Base-by-base conservation (phyloP, 768 basidiomycete species). In the Paxillus involutus region DNA sequence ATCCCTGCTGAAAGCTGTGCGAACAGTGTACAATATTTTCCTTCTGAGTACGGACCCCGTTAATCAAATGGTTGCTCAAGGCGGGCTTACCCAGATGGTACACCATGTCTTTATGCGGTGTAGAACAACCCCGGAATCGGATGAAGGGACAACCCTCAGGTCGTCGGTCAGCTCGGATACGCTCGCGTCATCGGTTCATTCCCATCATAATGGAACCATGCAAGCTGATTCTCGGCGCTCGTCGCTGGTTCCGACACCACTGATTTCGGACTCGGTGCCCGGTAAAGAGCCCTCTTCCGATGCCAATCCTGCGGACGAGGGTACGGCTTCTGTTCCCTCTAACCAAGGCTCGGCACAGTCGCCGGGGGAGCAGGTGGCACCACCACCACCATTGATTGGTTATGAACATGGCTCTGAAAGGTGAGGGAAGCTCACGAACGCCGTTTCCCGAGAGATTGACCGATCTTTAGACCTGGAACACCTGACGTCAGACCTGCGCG, bases 11-110 rank as follows among this genome's bases (percentile, higher is more conserved):
- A 98, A 98, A 70, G 94, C 94, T 29, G 91, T 99, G 32, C 83
- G 97, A 44, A 98, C 97, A 17, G 97, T 99, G 4, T 99, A 98
- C 76, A 98, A 99, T 68, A 88, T 99, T 55, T 99, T 98, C 69
- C 78, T 99, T 26, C 79, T 98, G 55, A 94, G 92, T 62, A 79
- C 81, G 19, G 93, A 96, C 64, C 81, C 88, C 5, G 89, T 94
- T 47, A 98, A 96, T 61, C 97, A 98, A 73, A 95, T 91, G 77
- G 96, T 99, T 36, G 97, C 97, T 16, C 97, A 99, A 71, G 97
- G 96, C 17, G 94, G 95, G 16, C 81, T 99, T 16, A 94, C 94
- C 0, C 97, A 99, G 70, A 98, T 99, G 87, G 94, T 98, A 3
- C 90, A 97, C 63, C 95, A 98, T 64, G 86, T 98, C 52, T 98